A percentile compares a stretch with the other conserved stretches of the same genome.
phyloP scores from a whole-genome alignment of 2,329 filamentous ascomycete species.

The Colletotrichum falcatum region DNA sequence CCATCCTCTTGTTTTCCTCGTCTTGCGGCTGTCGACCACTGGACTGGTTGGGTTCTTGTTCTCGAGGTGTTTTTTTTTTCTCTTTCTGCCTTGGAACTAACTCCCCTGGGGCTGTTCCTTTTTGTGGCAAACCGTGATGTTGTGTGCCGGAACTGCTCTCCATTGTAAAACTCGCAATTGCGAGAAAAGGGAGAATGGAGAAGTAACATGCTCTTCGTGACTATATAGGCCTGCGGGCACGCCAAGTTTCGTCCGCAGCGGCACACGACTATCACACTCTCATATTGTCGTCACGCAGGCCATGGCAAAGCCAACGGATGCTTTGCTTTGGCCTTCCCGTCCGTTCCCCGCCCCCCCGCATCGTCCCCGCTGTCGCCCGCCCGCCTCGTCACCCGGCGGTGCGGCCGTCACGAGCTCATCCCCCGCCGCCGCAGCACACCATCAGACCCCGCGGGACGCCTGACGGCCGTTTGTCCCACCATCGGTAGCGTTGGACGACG shows the following conservation, averaged over 20 bases:
- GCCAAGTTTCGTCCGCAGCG: background rate
- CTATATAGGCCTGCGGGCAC: background rate
- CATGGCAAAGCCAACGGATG: background rate
- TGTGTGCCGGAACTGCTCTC: background rate
- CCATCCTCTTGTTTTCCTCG: conserved; percentile 45
- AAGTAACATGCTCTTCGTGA: background rate
- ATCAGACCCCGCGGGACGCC: background rate
- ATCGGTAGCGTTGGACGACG: background rate
- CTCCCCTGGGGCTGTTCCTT: background rate
- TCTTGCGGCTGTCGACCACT: conserved; percentile 2
- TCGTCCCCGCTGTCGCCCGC: background rate
- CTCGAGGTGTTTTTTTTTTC: background rate
- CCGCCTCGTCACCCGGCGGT: conserved; percentile 8
- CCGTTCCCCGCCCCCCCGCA: background rate
- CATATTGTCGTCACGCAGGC: conserved; percentile 1
- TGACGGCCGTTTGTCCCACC: conserved; percentile 21
- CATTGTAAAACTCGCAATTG: too few species aligned
- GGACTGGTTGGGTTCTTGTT: background rate
- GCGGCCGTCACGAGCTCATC: conserved; percentile 10
- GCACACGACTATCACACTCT: background rate
- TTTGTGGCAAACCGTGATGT: background rate
- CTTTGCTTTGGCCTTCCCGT: background rate
- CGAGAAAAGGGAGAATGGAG: background rate
- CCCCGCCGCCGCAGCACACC: conserved; percentile 12
- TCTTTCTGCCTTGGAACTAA: background rate